Percentiles rank a stretch among this genome's conserved stretches.
Conservation (phyloP, 768 basidiomycete genomes). For the Candolleomyces eurysporus region DNA sequence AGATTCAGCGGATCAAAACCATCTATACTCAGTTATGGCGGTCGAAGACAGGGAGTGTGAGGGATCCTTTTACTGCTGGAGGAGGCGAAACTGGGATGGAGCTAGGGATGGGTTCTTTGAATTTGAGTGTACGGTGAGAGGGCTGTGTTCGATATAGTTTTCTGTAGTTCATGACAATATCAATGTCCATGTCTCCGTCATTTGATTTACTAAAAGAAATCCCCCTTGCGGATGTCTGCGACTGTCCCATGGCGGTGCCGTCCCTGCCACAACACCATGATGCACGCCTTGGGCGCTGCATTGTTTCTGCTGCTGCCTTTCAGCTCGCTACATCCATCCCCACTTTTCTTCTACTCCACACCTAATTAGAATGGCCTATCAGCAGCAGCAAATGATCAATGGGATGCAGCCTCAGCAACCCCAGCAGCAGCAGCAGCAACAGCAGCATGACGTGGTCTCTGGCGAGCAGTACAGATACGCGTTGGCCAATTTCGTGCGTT, state of each 20-base stretch:
- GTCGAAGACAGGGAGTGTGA: conserved; percentile 73
- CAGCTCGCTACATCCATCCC: not conserved
- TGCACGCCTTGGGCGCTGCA: not conserved
- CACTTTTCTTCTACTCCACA: not conserved
- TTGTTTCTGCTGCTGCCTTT: not conserved
- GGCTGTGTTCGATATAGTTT: not conserved
- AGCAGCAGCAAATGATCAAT: conserved; percentile 16
- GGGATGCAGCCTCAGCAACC: conserved; percentile 5
- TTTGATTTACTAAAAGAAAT: not conserved
- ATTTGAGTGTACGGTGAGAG: conserved; percentile 4
- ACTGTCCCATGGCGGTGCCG: not conserved
- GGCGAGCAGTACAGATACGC: conserved; percentile 81
- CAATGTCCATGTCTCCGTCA: not conserved
- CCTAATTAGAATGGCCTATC: not conserved
- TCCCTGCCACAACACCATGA: too few species aligned
- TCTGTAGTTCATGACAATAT: not conserved
- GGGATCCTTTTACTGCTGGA: conserved; percentile 70
- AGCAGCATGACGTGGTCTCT: conserved; percentile 40
- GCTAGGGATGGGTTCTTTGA: conserved; percentile 4
- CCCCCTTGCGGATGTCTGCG: not conserved
- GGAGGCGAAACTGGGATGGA: not conserved
- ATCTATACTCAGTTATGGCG: conserved; percentile 80
- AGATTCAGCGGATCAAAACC: conserved; percentile 73
- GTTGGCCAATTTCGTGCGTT: conserved; percentile 73
- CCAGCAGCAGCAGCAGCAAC: conserved; percentile 26